These are phyloP conservation scores for Pseudogymnoascus sp. DNA, from an alignment of 2,329 filamentous ascomycete genomes.

Conservation along the genomic window DNA sequence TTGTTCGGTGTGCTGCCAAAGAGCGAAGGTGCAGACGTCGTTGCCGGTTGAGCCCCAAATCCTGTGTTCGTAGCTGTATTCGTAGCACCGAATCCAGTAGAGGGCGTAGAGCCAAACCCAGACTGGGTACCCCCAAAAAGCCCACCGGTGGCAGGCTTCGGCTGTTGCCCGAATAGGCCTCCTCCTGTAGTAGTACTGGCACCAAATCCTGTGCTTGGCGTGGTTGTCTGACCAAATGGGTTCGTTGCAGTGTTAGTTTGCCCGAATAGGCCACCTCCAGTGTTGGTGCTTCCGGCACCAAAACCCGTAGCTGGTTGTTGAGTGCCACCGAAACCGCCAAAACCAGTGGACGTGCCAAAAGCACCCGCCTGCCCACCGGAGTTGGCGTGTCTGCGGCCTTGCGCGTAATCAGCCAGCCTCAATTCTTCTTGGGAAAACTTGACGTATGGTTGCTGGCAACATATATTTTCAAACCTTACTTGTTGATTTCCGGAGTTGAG, in stretches of 20 bases:
- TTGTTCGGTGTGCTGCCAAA: slow-evolving; percentile 35
- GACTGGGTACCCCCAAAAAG: slow-evolving; percentile 37
- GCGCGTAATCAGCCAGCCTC: slow-evolving; percentile 78
- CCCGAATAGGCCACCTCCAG: slow-evolving; percentile 36
- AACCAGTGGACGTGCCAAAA: slow-evolving; percentile 64
- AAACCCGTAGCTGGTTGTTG: slow-evolving; percentile 33
- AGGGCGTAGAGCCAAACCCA: slow-evolving; percentile 34
- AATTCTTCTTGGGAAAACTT: slow-evolving; percentile 89
- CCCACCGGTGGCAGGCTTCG: slow-evolving; percentile 31
- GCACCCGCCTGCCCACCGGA: slow-evolving; percentile 72
- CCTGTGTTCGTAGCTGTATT: slow-evolving; percentile 25
- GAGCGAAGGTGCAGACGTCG: slow-evolving; percentile 17
- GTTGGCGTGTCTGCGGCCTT: slow-evolving; percentile 79
- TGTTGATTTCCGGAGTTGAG: slow-evolving; percentile 43
- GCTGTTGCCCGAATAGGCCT: slow-evolving; percentile 37
- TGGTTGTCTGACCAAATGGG: slow-evolving; percentile 43
- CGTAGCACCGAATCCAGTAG: slow-evolving; percentile 27
- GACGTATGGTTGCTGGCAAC: slow-evolving; percentile 73
- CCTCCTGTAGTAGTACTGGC: slow-evolving; percentile 31
- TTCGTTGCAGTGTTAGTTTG: slow-evolving; percentile 29
- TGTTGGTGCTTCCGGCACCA: slow-evolving; percentile 22
- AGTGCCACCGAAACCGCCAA: slow-evolving; percentile 42
- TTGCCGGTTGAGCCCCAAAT: slow-evolving; percentile 21
- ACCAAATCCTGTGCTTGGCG: slow-evolving; percentile 44
- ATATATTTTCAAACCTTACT: slow-evolving; percentile 71